These are phyloP conservation scores for Mucor racemosus DNA, from an alignment of 371 early-diverging fungal species.

Conservation along the genomic window DNA sequence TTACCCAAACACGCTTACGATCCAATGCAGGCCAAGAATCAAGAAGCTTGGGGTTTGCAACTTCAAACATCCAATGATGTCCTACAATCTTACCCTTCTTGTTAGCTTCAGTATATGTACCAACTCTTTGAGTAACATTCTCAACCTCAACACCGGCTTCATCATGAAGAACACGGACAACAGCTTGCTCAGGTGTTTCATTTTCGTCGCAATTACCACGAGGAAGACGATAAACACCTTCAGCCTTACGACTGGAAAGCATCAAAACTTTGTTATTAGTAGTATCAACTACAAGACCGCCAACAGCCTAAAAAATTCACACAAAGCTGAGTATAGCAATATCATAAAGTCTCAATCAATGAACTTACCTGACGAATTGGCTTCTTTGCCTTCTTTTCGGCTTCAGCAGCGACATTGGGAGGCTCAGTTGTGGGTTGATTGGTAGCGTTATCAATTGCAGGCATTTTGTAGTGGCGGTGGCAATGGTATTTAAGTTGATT, in stretches of 20 bases:
- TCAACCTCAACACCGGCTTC: constrained; percentile 39
- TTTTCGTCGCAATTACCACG: constrained; percentile 40
- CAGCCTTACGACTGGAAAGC: constrained; percentile 47
- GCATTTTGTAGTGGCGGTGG: constrained; percentile 14
- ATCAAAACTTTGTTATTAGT: constrained; percentile 35
- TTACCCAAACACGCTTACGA: constrained; percentile 50
- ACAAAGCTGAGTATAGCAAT: not conserved
- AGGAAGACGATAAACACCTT: constrained; percentile 42
- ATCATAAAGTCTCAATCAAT: not conserved
- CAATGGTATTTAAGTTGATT: not conserved
- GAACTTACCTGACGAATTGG: constrained; percentile 29
- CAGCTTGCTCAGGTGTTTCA: constrained; percentile 37
- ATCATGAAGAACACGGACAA: constrained; percentile 41
- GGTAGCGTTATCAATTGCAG: not conserved
- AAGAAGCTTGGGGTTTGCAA: constrained; percentile 30
- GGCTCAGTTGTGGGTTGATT: not conserved
- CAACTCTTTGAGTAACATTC: constrained; percentile 28
- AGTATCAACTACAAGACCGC: constrained; percentile 41
- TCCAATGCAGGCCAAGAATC: constrained; percentile 40
- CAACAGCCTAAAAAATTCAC: constrained; percentile 35
- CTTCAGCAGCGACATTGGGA: constrained; percentile 5
- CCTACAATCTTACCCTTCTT: constrained; percentile 53
- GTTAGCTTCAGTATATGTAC: constrained; percentile 49
- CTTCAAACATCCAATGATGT: constrained; percentile 55
- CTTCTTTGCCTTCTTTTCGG: constrained; percentile 29